phyloP scores from a whole-genome alignment of 257 asterid species.

The Nicotiana noctiflora region DNA sequence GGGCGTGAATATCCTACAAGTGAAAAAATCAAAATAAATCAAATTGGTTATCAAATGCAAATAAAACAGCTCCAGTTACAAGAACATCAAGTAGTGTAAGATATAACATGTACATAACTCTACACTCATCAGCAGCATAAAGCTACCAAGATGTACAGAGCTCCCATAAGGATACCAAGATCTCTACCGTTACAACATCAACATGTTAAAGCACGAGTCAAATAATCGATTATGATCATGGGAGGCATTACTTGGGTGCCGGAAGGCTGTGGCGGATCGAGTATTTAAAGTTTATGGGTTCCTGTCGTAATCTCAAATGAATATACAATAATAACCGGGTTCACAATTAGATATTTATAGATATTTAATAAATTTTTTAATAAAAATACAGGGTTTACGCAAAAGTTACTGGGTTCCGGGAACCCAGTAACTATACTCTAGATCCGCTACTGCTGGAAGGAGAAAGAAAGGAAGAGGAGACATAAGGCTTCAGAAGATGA shows the following conservation, averaged over 20 bases:
- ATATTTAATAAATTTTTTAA: too few species aligned
- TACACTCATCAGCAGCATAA: neutral
- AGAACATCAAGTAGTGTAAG: neutral
- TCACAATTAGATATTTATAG: too few species aligned
- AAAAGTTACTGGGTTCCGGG: too few species aligned
- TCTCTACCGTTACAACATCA: neutral
- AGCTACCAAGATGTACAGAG: neutral
- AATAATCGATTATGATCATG: neutral
- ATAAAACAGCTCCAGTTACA: neutral
- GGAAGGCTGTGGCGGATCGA: too few species aligned
- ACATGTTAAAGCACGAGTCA: neutral
- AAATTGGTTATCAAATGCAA: neutral
- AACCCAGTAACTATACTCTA: too few species aligned
- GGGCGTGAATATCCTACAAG: constrained; percentile 83
- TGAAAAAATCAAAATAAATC: constrained; percentile 13
- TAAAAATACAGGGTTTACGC: too few species aligned
- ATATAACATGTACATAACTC: neutral
- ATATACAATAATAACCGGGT: too few species aligned
- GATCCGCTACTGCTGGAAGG: too few species aligned
- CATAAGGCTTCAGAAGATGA: neutral
- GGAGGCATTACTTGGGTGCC: neutral
- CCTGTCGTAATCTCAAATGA: too few species aligned
- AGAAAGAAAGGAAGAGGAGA: constrained; percentile 2
- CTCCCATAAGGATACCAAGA: constrained; percentile 1
- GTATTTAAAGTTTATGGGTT: too few species aligned